These are phyloP conservation scores for Aspergillus ibericus DNA, from an alignment of 2,329 filamentous ascomycete genomes.

Conservation along the genomic window DNA sequence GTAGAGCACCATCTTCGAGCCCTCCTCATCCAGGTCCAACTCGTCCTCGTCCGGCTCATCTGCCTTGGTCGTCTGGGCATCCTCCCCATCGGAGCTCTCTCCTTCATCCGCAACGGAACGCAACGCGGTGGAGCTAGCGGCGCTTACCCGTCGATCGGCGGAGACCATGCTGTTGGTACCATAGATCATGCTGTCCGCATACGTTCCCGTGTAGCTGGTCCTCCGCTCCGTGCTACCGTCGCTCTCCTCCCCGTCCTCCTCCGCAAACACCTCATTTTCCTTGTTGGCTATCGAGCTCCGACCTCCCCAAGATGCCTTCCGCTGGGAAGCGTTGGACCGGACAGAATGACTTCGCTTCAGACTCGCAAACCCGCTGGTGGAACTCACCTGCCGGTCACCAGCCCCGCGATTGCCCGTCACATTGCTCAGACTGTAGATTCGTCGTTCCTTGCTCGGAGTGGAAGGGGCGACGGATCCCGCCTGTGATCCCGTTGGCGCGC, in stretches of 20 bases:
- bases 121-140: conserved; percentile 37
- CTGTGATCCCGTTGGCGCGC: conserved; percentile 46
- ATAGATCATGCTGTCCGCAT: conserved; percentile 44
- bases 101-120: conserved; percentile 26
- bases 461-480: conserved; percentile 47
- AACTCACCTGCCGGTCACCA: conserved; percentile 34
- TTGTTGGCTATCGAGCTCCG: conserved; percentile 51
- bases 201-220: conserved; percentile 45
- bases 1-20: conserved; percentile 31
- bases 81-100: conserved; percentile 9
- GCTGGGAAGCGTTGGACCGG: conserved; percentile 59
- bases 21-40: conserved; percentile 19
- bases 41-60: conserved; percentile 17
- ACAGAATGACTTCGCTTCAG: conserved; percentile 79
- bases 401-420: conserved; percentile 69
- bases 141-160: conserved; percentile 41
- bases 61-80: conserved; percentile 19
- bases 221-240: conserved; percentile 51
- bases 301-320: conserved; percentile 71
- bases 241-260: conserved; percentile 58
- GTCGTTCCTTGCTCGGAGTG: conserved; percentile 60
- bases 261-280: conserved; percentile 64
- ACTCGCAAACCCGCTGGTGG: conserved; percentile 50
- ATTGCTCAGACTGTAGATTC: conserved; percentile 88
- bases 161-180: conserved; percentile 43